Percentiles rank a stretch among this genome's conserved stretches.
Conservation (phyloP, 2,329 filamentous ascomycete species). For the Tolypocladium pustulatum region DNA sequence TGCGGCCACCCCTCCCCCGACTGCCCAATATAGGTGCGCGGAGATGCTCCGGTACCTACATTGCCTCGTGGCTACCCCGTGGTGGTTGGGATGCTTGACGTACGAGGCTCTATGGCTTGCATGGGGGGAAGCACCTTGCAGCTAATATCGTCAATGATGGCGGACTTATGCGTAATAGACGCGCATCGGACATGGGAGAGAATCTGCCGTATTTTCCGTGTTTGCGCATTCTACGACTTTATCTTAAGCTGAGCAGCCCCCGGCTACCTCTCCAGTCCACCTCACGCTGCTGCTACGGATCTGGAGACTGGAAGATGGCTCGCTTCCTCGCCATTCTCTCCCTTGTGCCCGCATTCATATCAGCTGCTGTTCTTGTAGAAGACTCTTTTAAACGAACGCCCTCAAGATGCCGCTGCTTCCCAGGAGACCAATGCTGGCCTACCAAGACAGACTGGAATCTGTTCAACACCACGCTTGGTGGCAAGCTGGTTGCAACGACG, state of each 20-base stretch:
- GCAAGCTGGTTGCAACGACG: slow-evolving; percentile 38
- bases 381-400: neutral
- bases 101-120: neutral
- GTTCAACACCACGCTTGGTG: slow-evolving; percentile 41
- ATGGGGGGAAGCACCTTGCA: neutral
- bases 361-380: neutral
- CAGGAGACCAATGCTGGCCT: slow-evolving; percentile 45
- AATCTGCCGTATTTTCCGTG: neutral
- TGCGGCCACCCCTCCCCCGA: neutral
- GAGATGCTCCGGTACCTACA: neutral
- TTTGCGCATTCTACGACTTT: neutral
- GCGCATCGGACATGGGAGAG: neutral
- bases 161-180: neutral
- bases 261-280: neutral
- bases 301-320: neutral
- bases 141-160: neutral
- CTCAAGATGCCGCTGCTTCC: slow-evolving; percentile 22
- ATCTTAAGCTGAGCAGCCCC: neutral
- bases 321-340: neutral
- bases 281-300: neutral
- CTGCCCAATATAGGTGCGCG: neutral
- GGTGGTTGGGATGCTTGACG: neutral
- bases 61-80: neutral
- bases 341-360: neutral
- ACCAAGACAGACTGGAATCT: slow-evolving; percentile 28